phyloP scores from a whole-genome alignment of 2,329 filamentous ascomycete genomes.

The Hirsutella thompsonii region DNA sequence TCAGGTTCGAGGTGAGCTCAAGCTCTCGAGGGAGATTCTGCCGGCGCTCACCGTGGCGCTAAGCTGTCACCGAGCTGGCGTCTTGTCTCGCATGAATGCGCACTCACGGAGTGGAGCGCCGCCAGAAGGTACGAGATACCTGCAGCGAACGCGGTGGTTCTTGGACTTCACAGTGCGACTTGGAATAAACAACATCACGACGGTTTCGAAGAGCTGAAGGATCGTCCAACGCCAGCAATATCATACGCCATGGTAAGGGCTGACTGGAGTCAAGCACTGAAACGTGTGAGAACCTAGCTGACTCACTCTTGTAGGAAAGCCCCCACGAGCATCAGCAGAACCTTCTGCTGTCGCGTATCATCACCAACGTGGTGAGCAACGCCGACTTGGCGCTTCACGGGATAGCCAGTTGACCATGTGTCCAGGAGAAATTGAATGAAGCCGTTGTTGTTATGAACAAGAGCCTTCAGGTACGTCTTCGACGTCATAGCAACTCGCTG shows the following conservation, averaged over 20 bases:
- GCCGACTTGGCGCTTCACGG: not conserved
- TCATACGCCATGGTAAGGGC: too few species aligned
- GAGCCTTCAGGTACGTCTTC: slow-evolving; percentile 55
- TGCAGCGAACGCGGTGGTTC: too few species aligned
- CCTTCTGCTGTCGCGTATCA: slow-evolving; percentile 83
- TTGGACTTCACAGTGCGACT: too few species aligned
- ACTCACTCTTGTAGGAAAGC: slow-evolving; percentile 51
- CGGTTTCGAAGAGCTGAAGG: too few species aligned
- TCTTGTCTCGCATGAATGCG: not conserved
- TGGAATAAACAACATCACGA: too few species aligned
- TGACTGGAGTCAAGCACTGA: not conserved
- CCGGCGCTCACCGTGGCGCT: slow-evolving; percentile 17
- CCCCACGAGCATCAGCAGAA: slow-evolving; percentile 97
- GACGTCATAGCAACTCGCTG: not conserved
- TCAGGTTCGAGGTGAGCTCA: not conserved
- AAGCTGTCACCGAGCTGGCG: not conserved
- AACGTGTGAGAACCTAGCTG: not conserved
- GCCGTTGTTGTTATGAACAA: slow-evolving; percentile 88
- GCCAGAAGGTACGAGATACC: too few species aligned
- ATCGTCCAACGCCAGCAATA: too few species aligned
- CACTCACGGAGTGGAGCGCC: not conserved
- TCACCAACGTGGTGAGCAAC: slow-evolving; percentile 78
- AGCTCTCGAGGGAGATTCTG: slow-evolving; percentile 13
- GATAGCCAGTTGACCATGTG: not conserved
- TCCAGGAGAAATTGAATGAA: slow-evolving; percentile 95